Percentiles rank a stretch among this genome's conserved stretches.
Evolutionary conservation across 129 eudicot genomes (phyloP).

Genomic region (Gnaphalium uliginosum): DNA sequence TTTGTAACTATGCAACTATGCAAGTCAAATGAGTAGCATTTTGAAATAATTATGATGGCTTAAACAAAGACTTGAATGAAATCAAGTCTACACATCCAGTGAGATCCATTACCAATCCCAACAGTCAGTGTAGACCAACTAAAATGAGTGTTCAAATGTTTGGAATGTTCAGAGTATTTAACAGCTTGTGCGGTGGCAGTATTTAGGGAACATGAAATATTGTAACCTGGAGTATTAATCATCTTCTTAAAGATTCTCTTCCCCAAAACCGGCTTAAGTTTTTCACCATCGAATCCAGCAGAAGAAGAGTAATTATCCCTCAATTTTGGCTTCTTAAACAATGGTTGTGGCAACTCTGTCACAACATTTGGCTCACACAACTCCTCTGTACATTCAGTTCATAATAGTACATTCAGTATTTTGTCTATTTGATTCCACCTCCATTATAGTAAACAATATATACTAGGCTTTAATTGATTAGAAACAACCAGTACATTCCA

Average conservation of each 20-base stretch:
- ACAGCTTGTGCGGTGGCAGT: background rate
- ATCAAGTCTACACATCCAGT: too few species aligned
- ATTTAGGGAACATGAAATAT: conserved; percentile 6
- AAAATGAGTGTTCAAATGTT: background rate
- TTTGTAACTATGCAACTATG: too few species aligned
- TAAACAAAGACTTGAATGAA: background rate
- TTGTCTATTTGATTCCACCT: background rate
- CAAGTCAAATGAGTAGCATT: background rate
- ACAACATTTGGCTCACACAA: conserved; percentile 55
- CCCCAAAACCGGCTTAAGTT: conserved; percentile 37
- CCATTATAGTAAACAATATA: background rate
- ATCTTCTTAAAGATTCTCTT: conserved; percentile 44
- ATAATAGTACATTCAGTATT: too few species aligned
- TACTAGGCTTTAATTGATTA: background rate
- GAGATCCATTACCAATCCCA: background rate
- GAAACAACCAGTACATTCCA: background rate
- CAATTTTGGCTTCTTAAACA: conserved; percentile 61
- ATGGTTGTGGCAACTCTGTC: conserved; percentile 64
- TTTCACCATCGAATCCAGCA: conserved; percentile 23
- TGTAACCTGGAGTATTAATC: conserved; percentile 27
- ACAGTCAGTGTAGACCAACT: background rate
- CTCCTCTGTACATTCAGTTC: conserved; percentile 44
- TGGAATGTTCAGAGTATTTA: background rate
- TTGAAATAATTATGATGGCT: background rate
- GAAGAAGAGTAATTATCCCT: conserved; percentile 29